Evolutionary conservation across 2,329 filamentous ascomycete species (phyloP), one percentile per base, ranked within the genome.

Genomic region (Cyclaneusma minus): DNA sequence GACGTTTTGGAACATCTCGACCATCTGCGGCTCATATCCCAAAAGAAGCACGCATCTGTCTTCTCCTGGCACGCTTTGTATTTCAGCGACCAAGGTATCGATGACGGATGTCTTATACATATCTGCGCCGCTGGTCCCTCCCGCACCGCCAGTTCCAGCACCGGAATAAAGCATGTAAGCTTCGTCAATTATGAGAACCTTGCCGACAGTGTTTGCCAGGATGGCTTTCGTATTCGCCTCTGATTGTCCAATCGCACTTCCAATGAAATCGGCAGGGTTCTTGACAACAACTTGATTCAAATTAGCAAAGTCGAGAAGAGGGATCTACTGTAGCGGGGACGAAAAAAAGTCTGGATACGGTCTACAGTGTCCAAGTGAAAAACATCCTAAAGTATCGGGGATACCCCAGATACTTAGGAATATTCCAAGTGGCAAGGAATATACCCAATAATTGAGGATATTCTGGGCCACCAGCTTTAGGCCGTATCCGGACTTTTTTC

Each of bases 111-210:
- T 62, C 42, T 68, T 75, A 50, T 51, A 83, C 0, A 35, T 31
- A 35, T 71, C 62, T 2, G 50, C 43, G 9, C 54, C 52, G 1
- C 31, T 34, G 0, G 28, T 26, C 1, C 45, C 40, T 2, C 39
- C 40, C 3, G 35, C 35, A n/a, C 38, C 39, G 1, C 42, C 45
- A 3, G 26, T 33, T 3, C 37, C 42, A 5, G 45, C 44, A 1
- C 53, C 54, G 2, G 51, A 47, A 23, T 59, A 64, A 0, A 87
- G 55, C 17, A 70, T 68, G 35, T 87, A 85, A 0, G 79, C 79
- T 42, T 89, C 80, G 34, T 87, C 80, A 3, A 87, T 83, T 9
- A 87, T 66, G 0, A 87, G 59, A 0, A 85, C 76, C 35, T 85
- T 87, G 0, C 81, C 80, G 0, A 62, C 35, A 0, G 74, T 70